Percentiles rank a stretch among this genome's conserved stretches.
Conservation (phyloP, 306 rosid genomes). For the Quercus cerris region DNA sequence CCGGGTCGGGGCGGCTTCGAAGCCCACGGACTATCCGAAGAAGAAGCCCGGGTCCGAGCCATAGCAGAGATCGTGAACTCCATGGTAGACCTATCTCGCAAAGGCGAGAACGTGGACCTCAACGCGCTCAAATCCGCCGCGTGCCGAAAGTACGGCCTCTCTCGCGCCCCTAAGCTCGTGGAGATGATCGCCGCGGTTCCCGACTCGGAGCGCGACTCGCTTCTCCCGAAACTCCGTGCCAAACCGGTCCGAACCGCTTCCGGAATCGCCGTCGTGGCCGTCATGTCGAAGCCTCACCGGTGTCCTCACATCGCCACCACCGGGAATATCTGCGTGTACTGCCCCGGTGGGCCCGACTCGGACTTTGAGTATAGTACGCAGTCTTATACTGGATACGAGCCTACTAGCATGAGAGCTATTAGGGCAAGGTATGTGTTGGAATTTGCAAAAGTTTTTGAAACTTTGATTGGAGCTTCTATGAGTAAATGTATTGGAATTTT, state of each 20-base stretch:
- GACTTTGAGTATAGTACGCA: constrained; percentile 97
- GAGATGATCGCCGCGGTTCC: constrained; percentile 97
- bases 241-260: constrained; percentile 96
- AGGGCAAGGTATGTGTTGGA: constrained; percentile 63
- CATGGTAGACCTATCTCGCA: constrained; percentile 86
- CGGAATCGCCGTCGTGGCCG: constrained; percentile 95
- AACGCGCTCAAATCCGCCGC: constrained; percentile 87
- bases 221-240: constrained; percentile 91
- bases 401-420: constrained; percentile 98
- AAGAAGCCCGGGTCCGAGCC: constrained; percentile 92
- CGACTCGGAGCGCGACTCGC: constrained; percentile 75
- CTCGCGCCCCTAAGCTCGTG: constrained; percentile 93
- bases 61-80: constrained; percentile 88
- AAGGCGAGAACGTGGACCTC: constrained; percentile 82
- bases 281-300: constrained; percentile 96
- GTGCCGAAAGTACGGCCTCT: constrained; percentile 92
- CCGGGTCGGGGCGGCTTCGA: constrained; percentile 89
- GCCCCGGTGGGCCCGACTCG: constrained; percentile 97
- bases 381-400: constrained; percentile 97
- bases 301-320: constrained; percentile 98
- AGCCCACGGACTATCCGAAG: constrained; percentile 80
- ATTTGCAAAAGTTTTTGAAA: background rate
- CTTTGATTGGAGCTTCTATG: background rate
- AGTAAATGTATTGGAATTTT: background rate
- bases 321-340: constrained; percentile 91